Base-by-base conservation (phyloP, 2,329 filamentous ascomycete genomes). In the Epichloe coenophiala region DNA sequence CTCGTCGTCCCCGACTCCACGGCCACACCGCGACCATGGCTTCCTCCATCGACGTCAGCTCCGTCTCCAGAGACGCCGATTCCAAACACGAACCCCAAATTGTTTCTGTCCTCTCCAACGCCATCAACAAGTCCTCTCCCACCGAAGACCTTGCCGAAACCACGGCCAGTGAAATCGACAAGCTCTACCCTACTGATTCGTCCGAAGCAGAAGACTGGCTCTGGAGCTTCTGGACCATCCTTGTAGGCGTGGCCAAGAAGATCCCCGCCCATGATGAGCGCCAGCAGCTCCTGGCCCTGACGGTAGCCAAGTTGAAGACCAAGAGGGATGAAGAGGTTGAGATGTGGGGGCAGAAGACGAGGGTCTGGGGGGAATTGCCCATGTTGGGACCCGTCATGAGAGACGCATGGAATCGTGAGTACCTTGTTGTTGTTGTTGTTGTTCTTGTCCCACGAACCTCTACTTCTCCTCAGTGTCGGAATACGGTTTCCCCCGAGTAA, bases 331-430 rank as follows among this genome's bases (percentile, higher is more conserved):
- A 58, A 6, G 53, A 54, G n/a, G 56, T 60, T 8, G 54, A 58
- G 52, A 58, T 65, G 38, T 65, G 61, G 63, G 57, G 55, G 2
- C 54, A 58, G 31, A 52, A 55, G 52, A 54, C 53, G 19, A 50
- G 47, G 17, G 51, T 66, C 11, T 66, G 63, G 64, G 48, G 23
- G 37, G 61, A 64, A 47, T 47, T 65, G 51, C 61, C 63, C n/a
- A 56, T 66, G 48, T 46, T 66, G 17, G 60, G 61, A 2, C 56
- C 60, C 9, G 58, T 54, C 46, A 60, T 63, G 60, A 55, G 60
- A 43, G 62, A 65, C 1, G 57, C 57, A 3, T 63, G 60, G 62
- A 57, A 64, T 35, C 46, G 64, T 65, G 50, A 53, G 61, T 57
- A 23, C 37, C 45, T 44, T 31, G 27, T 8, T 50, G 17, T 17